Evolutionary conservation across 345 rosid genomes (phyloP), one percentile per base, ranked within the genome.

Genomic region (Geranium rotundifolium): DNA sequence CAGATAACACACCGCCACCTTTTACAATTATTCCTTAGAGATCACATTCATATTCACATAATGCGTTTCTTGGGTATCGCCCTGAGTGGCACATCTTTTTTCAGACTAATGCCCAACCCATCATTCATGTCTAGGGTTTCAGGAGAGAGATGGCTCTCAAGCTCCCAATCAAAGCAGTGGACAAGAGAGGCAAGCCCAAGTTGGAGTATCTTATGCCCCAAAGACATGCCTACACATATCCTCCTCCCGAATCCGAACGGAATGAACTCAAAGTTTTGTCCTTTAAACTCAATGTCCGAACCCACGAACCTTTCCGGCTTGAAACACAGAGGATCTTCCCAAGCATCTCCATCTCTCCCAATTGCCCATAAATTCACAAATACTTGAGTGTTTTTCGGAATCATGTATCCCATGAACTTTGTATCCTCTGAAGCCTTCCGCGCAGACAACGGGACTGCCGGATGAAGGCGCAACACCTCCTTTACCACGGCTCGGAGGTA

Each of bases 401-500:
- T 63, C 23, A 75, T 57, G 54, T 81, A 86, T 7, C 87, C 92
- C 73, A 71, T 77, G 58, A 82, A 73, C 4, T 56, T 17, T 23
- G 79, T 81, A 68, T 82, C 88, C 1, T 79, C 50, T 12, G 30
- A 54, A 23, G 92, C 81, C 41, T 49, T 66, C 60, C 84, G 73
- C 9, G 93, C 90, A 18, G 80, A 61, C 19, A 80, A 73, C 18
- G 92, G 96, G 61, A 80, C 59, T 1, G 87, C 83, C 23, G 96
- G 86, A 71, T 81, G 83, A 63, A 87, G 85, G 62, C 97, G 74
- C 0, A 82, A 65, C 14, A 95, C 84, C 71, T 90, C 95, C 58
- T 80, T 69, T 19, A 69, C 5, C 12, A 69, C 63, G 1, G 85
- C 80, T 18, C 70, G 79, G 31, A 82, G 69, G 65, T 77, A 85